Evolutionary conservation across 495 filamentous ascomycete genomes (phyloP), one percentile per base, ranked within the genome.

Genomic region (Rusavskia elegans): DNA sequence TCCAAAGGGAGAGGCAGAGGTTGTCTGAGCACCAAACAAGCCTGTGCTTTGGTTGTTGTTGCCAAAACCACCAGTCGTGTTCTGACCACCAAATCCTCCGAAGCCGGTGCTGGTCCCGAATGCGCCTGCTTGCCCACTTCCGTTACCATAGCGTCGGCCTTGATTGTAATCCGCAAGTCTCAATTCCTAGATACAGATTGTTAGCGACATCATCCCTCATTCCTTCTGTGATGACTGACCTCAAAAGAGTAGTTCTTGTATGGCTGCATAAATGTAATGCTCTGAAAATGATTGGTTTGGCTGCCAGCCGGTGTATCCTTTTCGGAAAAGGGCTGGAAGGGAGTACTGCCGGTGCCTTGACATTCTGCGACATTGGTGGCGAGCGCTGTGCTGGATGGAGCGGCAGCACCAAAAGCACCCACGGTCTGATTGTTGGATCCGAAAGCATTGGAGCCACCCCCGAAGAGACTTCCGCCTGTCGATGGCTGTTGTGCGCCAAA

Each of bases 161-260:
- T 86, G 81, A 50, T 80, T 77, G 66, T 97, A 98, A 68, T 98
- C 92, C 35, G 77, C 86, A 51, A 94, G 65, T 61, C 92, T 79
- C 44, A 98, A 67, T 65, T 98, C 92, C 64, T 72, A 50, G 5
- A 25, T 16, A 29, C 45, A 20, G 48, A 49, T 13, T 51, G 53
- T 62, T 11, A 58, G 56, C 25, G 21, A 39, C 17, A 13, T 25
- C 19, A 35, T 21, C 32, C n/a, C 27, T 20, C 17, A 59, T 11
- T 25, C 27, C 36, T 51, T 35, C 35, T 8, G n/a, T 0, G 32
- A 41, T 23, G 3, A 58, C 58, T 42, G 54, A 68, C 69, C 61
- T 98, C 92, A 36, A 85, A 79, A 5, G 87, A 95, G 66, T 79
- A 95, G 55, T 88, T 89, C 63, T 77, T 79, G 68, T 95, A 97